phyloP scores from a whole-genome alignment of 768 basidiomycete species.

The Hericium coralloides region DNA sequence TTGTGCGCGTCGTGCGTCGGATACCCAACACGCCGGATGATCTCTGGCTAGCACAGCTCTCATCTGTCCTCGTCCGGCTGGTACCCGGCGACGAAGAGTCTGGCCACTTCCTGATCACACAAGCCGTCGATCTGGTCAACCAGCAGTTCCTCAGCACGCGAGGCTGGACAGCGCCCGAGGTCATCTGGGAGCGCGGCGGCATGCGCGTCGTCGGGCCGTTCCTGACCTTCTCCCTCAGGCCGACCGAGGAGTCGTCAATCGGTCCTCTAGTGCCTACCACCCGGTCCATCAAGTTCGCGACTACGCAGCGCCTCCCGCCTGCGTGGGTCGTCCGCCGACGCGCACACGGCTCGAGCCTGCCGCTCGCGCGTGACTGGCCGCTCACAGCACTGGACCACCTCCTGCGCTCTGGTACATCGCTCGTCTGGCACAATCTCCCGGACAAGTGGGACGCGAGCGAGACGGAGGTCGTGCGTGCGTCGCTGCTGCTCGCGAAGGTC shows the following conservation, averaged over 20 bases:
- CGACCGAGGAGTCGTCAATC: slow-evolving; percentile 32
- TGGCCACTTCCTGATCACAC: slow-evolving; percentile 34
- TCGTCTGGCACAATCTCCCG: slow-evolving; percentile 63
- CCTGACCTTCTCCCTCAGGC: slow-evolving; percentile 37
- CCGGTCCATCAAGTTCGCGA: slow-evolving; percentile 44
- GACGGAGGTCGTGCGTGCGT: slow-evolving; percentile 61
- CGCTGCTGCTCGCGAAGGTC: slow-evolving; percentile 51
- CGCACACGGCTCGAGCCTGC: slow-evolving; percentile 28
- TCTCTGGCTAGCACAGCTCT: slow-evolving; percentile 61
- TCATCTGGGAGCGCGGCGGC: slow-evolving; percentile 44
- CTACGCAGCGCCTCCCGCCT: slow-evolving; percentile 41
- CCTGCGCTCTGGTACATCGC: slow-evolving; percentile 64
- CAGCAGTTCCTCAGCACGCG: slow-evolving; percentile 31
- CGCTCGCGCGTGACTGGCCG: slow-evolving; percentile 55
- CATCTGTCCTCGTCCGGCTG: slow-evolving; percentile 43
- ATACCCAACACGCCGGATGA: slow-evolving; percentile 47
- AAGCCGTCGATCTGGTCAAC: slow-evolving; percentile 29
- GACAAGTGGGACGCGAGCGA: slow-evolving; percentile 72
- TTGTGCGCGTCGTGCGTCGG: slow-evolving; percentile 49
- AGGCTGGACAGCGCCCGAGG: slow-evolving; percentile 27
- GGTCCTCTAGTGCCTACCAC: slow-evolving; percentile 43
- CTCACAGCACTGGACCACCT: slow-evolving; percentile 68
- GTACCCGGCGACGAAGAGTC: slow-evolving; percentile 70
- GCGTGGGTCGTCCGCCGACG: slow-evolving; percentile 1
- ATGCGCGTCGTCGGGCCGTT: slow-evolving; percentile 51